These are phyloP conservation scores for Clonostachys solani DNA, from an alignment of 2,329 filamentous ascomycete species.

Conservation along the genomic window DNA sequence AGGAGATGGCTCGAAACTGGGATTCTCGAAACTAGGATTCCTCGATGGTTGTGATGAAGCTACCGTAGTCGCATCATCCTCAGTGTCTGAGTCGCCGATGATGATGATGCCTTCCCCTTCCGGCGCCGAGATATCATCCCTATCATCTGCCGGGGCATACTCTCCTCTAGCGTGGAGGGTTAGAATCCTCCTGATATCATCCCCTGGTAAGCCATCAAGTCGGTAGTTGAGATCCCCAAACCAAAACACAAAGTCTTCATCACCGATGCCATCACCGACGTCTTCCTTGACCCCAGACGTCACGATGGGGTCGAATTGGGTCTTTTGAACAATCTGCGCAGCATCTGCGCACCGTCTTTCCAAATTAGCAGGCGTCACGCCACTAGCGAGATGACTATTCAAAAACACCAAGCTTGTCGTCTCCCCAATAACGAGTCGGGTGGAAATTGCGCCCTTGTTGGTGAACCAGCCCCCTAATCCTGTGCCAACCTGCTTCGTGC, in stretches of 20 bases:
- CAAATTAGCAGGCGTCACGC: constrained; percentile 69
- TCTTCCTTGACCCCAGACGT: constrained; percentile 61
- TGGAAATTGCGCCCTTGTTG: constrained; percentile 88
- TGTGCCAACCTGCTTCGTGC: constrained; percentile 79
- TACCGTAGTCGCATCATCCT: constrained; percentile 34
- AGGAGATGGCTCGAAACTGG: constrained; percentile 32
- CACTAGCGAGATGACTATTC: constrained; percentile 88
- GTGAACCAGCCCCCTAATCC: constrained; percentile 90
- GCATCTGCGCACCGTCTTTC: constrained; percentile 91
- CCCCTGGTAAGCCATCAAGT: constrained; percentile 80
- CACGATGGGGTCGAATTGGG: constrained; percentile 71
- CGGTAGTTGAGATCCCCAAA: constrained; percentile 96
- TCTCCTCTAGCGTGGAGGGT: constrained; percentile 78
- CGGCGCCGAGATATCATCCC: constrained; percentile 17
- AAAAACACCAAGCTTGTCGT: constrained; percentile 86
- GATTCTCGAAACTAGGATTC: constrained; percentile 10
- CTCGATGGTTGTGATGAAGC: constrained; percentile 20
- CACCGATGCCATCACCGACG: constrained; percentile 69
- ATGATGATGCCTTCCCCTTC: constrained; percentile 48
- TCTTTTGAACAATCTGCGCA: constrained; percentile 69
- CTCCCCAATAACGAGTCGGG: constrained; percentile 80
- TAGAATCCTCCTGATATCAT: constrained; percentile 82
- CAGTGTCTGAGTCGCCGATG: constrained; percentile 35
- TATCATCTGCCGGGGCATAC: constrained; percentile 52
- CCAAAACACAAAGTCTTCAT: constrained; percentile 95